Evolutionary conservation across 805 yeast species (phyloP), one percentile per base, ranked within the genome.

Genomic region (Yarrowia keelungensis): DNA sequence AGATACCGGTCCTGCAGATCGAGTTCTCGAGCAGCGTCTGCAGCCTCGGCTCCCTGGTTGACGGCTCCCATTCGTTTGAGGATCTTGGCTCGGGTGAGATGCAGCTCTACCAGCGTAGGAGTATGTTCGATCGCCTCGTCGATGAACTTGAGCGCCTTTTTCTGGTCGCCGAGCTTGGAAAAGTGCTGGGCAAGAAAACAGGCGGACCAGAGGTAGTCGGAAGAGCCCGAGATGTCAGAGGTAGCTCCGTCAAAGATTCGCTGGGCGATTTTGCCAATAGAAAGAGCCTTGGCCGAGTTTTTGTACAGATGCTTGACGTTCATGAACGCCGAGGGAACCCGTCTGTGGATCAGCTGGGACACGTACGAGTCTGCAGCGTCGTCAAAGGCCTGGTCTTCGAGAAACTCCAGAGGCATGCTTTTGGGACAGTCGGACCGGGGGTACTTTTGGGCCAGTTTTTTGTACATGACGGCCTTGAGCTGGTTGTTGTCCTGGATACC

Each of bases 1-100:
- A 95, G 86, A 76, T 91, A 94, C 72, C 99, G 83, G 78, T 95
- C 99, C 77, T 92, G 97, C 69, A 90, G 82, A 76, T 95, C 97
- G 69, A 90, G 78, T 67, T 81, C 76, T 73, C 97, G 84, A 15
- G 94, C 97, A 68, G 82, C 83, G 69, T 88, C 85, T 84, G 92
- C 86, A 36, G 82, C 75, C 15, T 83, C 84, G 22, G 89, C 85
- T 14, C 98, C 98, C 36, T 82, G 84, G 0, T 71, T 74, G 36
- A 85, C 74, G 69, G 87, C 82, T n/a, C 91, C 91, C 53, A 82
- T 77, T 72, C 90, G 92, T 76, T 92, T 92, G 70, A 86, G 80
- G 49, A 95, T 83, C 74, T 97, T 84, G 5, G 97, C 97, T 73
- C 91, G 91, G 72, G 89, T 79, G 70, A 93, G 84, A 75, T 89